These are phyloP conservation scores for Fusarium sp. DNA, from an alignment of 2,329 filamentous ascomycete species.

Conservation along the genomic window DNA sequence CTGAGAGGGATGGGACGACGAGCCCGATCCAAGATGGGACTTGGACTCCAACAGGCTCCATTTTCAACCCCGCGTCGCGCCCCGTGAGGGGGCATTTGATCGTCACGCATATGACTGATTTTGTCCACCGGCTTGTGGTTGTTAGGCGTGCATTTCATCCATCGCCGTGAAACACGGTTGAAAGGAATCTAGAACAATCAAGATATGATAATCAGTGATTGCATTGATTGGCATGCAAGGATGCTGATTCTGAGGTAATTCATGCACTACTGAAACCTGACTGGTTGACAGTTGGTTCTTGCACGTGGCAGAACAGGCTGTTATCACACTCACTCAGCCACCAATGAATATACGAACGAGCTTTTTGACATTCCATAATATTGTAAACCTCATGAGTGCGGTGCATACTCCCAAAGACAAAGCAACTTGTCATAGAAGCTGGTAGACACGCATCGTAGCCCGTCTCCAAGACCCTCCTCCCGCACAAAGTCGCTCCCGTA, in stretches of 20 bases:
- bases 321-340: background rate
- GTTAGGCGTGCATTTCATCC: background rate
- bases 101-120: background rate
- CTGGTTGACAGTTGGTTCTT: background rate
- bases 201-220: background rate
- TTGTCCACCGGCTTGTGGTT: background rate
- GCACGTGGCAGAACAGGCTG: background rate
- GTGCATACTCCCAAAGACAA: constrained; percentile 70
- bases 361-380: background rate
- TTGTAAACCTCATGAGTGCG: background rate
- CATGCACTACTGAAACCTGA: background rate
- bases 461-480: constrained; percentile 28
- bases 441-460: constrained; percentile 70
- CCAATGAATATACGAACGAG: background rate
- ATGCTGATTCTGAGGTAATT: background rate
- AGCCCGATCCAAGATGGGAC: background rate
- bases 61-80: constrained; percentile 25
- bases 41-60: constrained; percentile 1
- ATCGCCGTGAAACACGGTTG: background rate
- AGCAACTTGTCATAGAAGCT: constrained; percentile 82
- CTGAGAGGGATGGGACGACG: constrained; percentile 23
- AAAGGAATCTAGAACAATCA: background rate
- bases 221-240: background rate
- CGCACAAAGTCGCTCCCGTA: constrained; percentile 83
- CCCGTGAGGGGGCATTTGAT: background rate